These are phyloP conservation scores for Micractinium conductrix DNA, from an alignment of 139 green algal species.

Conservation along the genomic window DNA sequence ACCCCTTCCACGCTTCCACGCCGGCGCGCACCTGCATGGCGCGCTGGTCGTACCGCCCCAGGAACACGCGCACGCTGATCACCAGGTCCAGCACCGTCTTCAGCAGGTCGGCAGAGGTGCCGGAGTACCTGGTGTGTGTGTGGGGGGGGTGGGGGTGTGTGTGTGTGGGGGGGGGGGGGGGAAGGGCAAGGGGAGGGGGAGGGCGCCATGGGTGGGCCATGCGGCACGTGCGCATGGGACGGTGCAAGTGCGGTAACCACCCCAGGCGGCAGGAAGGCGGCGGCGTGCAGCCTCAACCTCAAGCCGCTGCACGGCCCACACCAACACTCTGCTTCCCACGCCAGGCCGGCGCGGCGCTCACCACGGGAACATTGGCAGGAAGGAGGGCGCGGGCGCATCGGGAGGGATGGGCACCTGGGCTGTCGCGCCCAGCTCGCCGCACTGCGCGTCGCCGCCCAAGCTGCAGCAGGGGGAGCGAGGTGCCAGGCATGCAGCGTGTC, in stretches of 20 bases:
- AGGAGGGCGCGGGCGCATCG: constrained; percentile 47
- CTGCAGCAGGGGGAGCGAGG: background rate
- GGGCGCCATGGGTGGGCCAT: too few relatives aligned
- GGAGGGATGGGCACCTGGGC: constrained; percentile 19
- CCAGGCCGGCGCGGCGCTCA: background rate
- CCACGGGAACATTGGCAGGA: constrained; percentile 90
- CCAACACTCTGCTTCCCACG: background rate
- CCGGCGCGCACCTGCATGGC: constrained; percentile 75
- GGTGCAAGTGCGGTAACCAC: too few relatives aligned
- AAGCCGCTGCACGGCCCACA: too few relatives aligned
- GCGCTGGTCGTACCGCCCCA: constrained; percentile 91
- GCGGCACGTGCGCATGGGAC: too few relatives aligned
- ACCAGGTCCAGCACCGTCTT: constrained; percentile 87
- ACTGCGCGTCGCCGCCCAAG: background rate
- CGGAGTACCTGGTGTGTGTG: constrained; percentile 65
- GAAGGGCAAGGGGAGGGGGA: too few relatives aligned
- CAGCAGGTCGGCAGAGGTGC: constrained; percentile 88
- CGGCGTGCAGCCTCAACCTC: too few relatives aligned
- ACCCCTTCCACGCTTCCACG: background rate
- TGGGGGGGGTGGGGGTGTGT: too few relatives aligned
- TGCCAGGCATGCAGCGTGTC: too few relatives aligned
- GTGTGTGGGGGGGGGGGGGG: too few relatives aligned
- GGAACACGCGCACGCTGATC: constrained; percentile 87
- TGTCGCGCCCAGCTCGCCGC: background rate
- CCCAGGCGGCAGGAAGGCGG: too few relatives aligned